Evolutionary conservation across 371 early-diverging fungal genomes (phyloP), one percentile per base, ranked within the genome.

Genomic region (Paramicrosporidium saccamoebae): DNA sequence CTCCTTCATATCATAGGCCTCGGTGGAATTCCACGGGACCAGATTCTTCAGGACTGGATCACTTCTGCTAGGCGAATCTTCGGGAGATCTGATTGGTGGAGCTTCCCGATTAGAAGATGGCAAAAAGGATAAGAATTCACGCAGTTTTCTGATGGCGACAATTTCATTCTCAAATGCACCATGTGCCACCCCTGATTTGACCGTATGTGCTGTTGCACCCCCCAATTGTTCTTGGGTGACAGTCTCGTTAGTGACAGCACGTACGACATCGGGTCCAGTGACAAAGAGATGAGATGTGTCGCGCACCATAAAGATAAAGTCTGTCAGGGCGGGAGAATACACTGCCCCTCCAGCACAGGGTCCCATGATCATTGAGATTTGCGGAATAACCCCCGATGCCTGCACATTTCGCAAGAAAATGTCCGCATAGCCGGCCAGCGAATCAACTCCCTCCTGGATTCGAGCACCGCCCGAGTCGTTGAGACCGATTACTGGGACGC

Each of bases 381-480:
- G 90, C 17, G 90, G 90, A 17, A 88, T 52, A 5, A 84, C 86
- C 8, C 90, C 90, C 1, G 78, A 77, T 2, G 79, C 75, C 33
- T 65, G 27, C 14, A 79, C 82, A 41, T 88, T 88, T 30, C 63
- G 58, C 48, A 72, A 69, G 49, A 90, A 88, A 29, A 90, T 84
- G 32, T 82, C 84, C 11, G 81, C 81, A 44, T 84, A 84, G 2
- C 90, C 90, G 8, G 72, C 82, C 20, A 90, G 44, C 8, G 82
- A 79, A 36, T 78, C 82, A 3, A 90, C 86, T 29, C 90, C 90
- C 41, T 90, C 90, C 40, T 90, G 86, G 29, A 90, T 90, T 33
- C 90, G 59, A 14, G 90, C 90, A 36, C 90, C 90, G 23, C 90
- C 90, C 25, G 82, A 81, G 45, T 90, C 90, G 35, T 90, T 77